phyloP scores from a whole-genome alignment of 148 eudicot genomes.

The Fagopyrum tataricum region DNA sequence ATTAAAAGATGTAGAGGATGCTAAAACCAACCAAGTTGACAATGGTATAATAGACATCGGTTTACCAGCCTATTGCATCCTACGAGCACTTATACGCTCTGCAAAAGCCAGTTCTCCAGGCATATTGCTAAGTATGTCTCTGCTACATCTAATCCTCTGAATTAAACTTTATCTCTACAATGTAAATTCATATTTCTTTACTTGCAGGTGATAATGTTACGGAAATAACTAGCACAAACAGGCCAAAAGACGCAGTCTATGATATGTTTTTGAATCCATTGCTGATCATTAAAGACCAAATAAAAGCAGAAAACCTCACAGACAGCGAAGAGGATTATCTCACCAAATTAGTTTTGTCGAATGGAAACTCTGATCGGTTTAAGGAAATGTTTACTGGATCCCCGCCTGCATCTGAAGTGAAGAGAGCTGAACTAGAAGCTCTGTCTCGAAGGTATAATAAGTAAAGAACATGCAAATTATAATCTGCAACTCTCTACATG shows the following conservation, averaged over 20 bases:
- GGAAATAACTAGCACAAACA: constrained; percentile 68
- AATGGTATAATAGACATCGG: constrained; percentile 55
- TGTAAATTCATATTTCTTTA: background rate
- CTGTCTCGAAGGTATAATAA: constrained; percentile 71
- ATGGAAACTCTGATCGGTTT: constrained; percentile 48
- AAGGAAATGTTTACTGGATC: constrained; percentile 27
- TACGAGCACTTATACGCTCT: constrained; percentile 64
- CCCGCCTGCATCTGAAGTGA: constrained; percentile 56
- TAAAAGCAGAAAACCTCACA: constrained; percentile 72
- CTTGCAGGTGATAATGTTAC: constrained; percentile 59
- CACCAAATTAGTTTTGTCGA: constrained; percentile 52
- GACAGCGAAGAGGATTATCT: constrained; percentile 61
- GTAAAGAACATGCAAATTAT: background rate
- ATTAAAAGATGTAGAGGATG: constrained; percentile 66
- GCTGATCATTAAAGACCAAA: constrained; percentile 79
- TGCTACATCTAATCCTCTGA: background rate
- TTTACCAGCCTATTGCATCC: constrained; percentile 73
- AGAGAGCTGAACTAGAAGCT: constrained; percentile 79
- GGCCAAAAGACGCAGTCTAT: constrained; percentile 68
- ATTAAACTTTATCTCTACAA: background rate
- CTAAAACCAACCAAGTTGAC: constrained; percentile 47
- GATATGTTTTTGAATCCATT: constrained; percentile 92
- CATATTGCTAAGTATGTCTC: constrained; percentile 60
- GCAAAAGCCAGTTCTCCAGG: constrained; percentile 64
- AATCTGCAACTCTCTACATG: background rate